Percentiles rank a stretch among this genome's conserved stretches.
These are phyloP conservation scores for Paramecium octaurelia DNA, from an alignment of 73 alveolate species.

Conservation along the genomic window DNA sequence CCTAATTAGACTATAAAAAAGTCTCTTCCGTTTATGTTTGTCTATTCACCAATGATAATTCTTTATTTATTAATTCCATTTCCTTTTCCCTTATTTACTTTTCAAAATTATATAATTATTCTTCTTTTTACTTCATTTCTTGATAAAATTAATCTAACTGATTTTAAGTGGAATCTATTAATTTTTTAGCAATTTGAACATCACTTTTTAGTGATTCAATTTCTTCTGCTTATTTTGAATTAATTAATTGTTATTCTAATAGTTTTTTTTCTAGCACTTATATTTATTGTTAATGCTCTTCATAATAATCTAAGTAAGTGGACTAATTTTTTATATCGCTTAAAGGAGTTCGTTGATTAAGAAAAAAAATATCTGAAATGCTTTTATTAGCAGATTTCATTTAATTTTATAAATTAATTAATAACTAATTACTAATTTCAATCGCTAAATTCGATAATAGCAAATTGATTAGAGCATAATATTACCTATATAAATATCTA, in stretches of 20 bases:
- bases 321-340: not conserved
- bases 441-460: not conserved
- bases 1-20: not conserved
- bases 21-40: not conserved
- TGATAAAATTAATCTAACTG: not conserved
- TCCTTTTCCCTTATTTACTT: slow-evolving; percentile 38
- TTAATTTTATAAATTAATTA: not conserved
- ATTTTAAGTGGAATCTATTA: not conserved
- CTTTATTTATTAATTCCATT: slow-evolving; percentile 51
- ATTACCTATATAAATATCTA: not conserved
- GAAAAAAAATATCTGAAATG: not conserved
- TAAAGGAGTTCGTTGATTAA: not conserved
- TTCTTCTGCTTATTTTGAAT: not conserved
- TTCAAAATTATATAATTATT: not conserved
- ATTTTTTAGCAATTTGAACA: not conserved
- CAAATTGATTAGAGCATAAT: not conserved
- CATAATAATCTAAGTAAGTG: not conserved
- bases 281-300: not conserved
- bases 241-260: not conserved
- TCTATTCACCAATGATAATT: not conserved
- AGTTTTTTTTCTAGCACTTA: not conserved
- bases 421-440: not conserved
- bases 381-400: slow-evolving; percentile 16
- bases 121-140: not conserved
- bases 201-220: not conserved